Base-by-base conservation (phyloP, 2,329 filamentous ascomycete species). In the Dactylellina parvicollis region DNA sequence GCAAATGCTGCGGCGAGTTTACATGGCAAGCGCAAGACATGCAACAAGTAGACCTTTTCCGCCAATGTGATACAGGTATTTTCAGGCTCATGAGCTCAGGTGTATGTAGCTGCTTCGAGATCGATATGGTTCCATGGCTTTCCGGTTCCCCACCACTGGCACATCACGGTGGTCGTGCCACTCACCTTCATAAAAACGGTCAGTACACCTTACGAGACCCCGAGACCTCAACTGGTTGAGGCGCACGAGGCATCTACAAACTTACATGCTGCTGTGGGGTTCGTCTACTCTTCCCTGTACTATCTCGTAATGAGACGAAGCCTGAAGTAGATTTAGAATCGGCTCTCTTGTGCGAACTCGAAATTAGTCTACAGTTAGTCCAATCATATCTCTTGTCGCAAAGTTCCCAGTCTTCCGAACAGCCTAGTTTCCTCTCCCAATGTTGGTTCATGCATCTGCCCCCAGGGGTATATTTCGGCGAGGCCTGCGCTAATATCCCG, bases 401-500 rank as follows among this genome's bases (percentile, higher is more conserved):
- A 28, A 22, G 16, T 20, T 18, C 30, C 32, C 14, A n/a, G 16
- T n/a, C 12, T 4, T 10, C 30, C 52, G 24, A 44, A 4, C 5
- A 24, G 59, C 59, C 47, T 49, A 34, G 36, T 36, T 22, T 64
- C 34, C 24, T 46, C 14, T 50, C 46, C 52, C 42, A 28, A 30
- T 10, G 9, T 54, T 5, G 12, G 5, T 34, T 44, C 30, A 64
- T 24, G 47, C 47, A 32, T 2, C 34, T 24, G 24, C 34, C 22
- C n/a, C 9, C 28, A 32, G 57, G 50, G 38, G 60, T 34, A 14
- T 24, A 14, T 32, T 54, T 69, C 69, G 69, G 69, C 60, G 60
- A 60, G 38, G 69, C 69, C 69, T 73, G 60, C 52, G 69, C 69
- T 73, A 73, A 46, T 65, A 50, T 64, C 28, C 54, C 54, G 46